Evolutionary conservation across 768 basidiomycete species (phyloP).

Genomic region (Serendipita sp.): DNA sequence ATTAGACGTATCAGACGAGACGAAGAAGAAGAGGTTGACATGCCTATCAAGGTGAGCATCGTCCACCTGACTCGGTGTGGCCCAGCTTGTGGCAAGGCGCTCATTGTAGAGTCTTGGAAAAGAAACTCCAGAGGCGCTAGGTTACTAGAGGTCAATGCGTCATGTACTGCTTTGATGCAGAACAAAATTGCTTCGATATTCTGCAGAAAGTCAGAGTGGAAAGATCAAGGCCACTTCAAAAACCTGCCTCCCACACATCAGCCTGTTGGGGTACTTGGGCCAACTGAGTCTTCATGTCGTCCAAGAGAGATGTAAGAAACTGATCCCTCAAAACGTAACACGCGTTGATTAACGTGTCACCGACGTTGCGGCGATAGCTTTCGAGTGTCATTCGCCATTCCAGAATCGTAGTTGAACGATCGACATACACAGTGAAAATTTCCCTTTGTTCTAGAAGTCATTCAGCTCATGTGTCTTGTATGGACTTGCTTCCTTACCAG

Average conservation of each 20-base stretch:
- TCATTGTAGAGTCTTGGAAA: not conserved
- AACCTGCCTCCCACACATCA: slow-evolving; percentile 59
- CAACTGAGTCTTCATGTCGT: slow-evolving; percentile 43
- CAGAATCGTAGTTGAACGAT: not conserved
- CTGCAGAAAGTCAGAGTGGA: slow-evolving; percentile 25
- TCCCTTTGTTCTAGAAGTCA: slow-evolving; percentile 49
- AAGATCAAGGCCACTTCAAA: not conserved
- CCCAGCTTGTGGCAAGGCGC: slow-evolving; percentile 21
- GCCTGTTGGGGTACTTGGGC: slow-evolving; percentile 24
- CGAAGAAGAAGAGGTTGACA: not conserved
- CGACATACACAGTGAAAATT: slow-evolving; percentile 57
- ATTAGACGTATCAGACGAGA: slow-evolving; percentile 25
- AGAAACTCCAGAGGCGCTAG: not conserved
- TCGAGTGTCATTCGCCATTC: not conserved
- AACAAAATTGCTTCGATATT: slow-evolving; percentile 78
- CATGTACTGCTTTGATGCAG: slow-evolving; percentile 74
- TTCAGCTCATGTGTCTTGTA: slow-evolving; percentile 10
- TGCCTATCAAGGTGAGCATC: slow-evolving; percentile 59
- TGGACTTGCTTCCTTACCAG: slow-evolving; percentile 33
- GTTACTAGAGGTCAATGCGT: slow-evolving; percentile 40
- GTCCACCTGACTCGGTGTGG: slow-evolving; percentile 57
- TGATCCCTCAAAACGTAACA: slow-evolving; percentile 78
- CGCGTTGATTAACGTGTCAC: slow-evolving; percentile 81
- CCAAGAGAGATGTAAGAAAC: slow-evolving; percentile 58
- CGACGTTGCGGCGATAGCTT: slow-evolving; percentile 73